phyloP scores from a whole-genome alignment of 208 protist species.

The Trypanosoma conorhini region DNA sequence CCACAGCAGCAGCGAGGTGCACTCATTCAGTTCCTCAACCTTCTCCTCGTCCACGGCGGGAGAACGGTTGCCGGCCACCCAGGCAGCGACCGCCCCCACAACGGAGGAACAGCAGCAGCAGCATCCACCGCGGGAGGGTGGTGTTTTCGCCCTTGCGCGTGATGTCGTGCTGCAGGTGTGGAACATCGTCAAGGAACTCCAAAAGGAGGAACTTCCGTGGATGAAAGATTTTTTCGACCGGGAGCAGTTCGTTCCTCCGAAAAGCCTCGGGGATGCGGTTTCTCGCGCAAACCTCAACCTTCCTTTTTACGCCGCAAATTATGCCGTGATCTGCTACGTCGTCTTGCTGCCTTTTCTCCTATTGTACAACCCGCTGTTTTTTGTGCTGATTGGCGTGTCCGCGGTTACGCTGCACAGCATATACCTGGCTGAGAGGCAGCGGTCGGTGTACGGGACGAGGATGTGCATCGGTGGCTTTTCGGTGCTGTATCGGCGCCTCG shows the following conservation, averaged over 20 bases:
- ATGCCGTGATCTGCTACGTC: conserved; percentile 60
- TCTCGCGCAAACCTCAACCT: conserved; percentile 80
- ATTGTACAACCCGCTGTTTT: conserved; percentile 59
- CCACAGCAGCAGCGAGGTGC: neutral
- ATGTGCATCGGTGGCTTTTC: conserved; percentile 37
- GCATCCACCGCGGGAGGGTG: neutral
- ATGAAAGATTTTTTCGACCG: conserved; percentile 62
- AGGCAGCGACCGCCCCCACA: neutral
- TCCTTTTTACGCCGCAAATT: conserved; percentile 83
- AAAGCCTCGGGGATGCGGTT: conserved; percentile 42
- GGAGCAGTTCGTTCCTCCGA: conserved; percentile 51
- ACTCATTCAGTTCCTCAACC: neutral
- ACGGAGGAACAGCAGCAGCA: neutral
- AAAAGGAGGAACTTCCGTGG: conserved; percentile 76
- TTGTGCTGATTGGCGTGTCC: conserved; percentile 38
- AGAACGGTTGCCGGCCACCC: neutral
- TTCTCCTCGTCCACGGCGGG: neutral
- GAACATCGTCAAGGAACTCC: conserved; percentile 29
- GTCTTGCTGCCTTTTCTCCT: conserved; percentile 68
- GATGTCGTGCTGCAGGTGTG: neutral
- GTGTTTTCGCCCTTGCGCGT: neutral
- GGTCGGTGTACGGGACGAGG: conserved; percentile 24
- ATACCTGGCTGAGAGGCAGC: conserved; percentile 31
- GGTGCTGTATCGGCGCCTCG: conserved; percentile 51
- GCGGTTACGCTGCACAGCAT: conserved; percentile 47